A percentile compares a stretch with the other conserved stretches of the same genome.
These are phyloP conservation scores for Pontederia paniculata DNA, from an alignment of 176 grass and related monocot genomes.

Conservation along the genomic window DNA sequence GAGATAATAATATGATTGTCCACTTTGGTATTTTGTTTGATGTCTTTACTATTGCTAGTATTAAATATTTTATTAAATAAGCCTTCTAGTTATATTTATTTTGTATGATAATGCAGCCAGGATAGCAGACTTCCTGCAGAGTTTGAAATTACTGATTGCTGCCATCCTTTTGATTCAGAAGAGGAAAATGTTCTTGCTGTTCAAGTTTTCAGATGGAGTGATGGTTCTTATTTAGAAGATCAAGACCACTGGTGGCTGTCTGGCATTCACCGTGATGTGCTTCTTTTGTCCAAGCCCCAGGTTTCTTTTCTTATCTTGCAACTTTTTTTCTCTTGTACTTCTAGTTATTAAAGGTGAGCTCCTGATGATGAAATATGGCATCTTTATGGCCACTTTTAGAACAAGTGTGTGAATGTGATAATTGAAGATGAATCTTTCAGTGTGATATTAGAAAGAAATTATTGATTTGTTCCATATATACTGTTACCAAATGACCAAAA, in stretches of 20 bases:
- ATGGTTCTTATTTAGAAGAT: constrained; percentile 97
- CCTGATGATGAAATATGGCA: too few relatives aligned
- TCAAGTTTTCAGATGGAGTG: constrained; percentile 97
- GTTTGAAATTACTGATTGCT: constrained; percentile 87
- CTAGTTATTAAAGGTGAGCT: background rate
- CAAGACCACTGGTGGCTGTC: constrained; percentile 97
- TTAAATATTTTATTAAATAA: background rate
- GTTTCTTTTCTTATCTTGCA: constrained; percentile 21
- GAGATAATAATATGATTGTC: too few relatives aligned
- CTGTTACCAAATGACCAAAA: too few relatives aligned
- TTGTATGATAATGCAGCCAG: constrained; percentile 53
- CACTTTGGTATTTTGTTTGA: too few relatives aligned
- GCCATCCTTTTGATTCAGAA: constrained; percentile 57
- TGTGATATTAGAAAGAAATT: too few relatives aligned
- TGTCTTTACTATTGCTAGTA: background rate
- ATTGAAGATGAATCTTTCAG: too few relatives aligned
- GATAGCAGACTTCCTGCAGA: constrained; percentile 93
- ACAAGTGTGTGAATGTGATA: too few relatives aligned
- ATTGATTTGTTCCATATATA: too few relatives aligned
- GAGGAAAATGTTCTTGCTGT: constrained; percentile 82
- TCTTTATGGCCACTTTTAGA: background rate
- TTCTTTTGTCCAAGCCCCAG: constrained; percentile 88
- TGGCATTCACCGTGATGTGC: constrained; percentile 91
- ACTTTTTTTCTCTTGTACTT: background rate
- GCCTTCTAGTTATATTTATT: constrained; percentile 3